Base-by-base conservation (phyloP, 352 stramenopile species). In the Globisporangium cylindrosporum region DNA sequence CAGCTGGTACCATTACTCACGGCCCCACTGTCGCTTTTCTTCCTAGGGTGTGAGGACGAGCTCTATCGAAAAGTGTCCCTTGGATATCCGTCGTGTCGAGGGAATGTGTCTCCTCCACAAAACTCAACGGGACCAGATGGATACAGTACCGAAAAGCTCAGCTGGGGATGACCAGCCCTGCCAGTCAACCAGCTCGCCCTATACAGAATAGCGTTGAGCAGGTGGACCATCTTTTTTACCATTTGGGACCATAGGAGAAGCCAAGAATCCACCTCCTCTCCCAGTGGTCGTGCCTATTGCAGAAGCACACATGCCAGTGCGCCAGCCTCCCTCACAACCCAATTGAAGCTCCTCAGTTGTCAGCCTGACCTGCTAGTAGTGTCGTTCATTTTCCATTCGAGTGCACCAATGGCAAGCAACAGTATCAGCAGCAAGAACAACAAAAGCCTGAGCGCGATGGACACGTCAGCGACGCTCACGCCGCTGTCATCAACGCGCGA, bases 401-500 rank as follows among this genome's bases (percentile, higher is more conserved):
- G 25, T 38, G 18, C 27, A 8, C 5, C 18, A 15, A 59, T 43
- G 54, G 27, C 22, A 18, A 59, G 53, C 48, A 67, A 22, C 62
- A 67, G 29, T 32, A 32, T 4, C 24, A 46, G n/a, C 62, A 60
- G 25, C 38, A 56, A 12, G 24, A 53, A 20, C 27, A 54, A 41
- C 36, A 24, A 49, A 9, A 43, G n/a, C 38, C 22, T 55, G 1
- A 22, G 41, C 41, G 3, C 57, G 6, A 41, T n/a, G 32, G 38
- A 70, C 3, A 22, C 54, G 0, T 59, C 53, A 1, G 4, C 48
- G 9, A 36, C 46, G 57, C 32, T 66, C 56, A 70, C 65, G 32
- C 57, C 65, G 32, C 57, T 65, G 27, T 34, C 65, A 0, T 65
- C 58, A 2, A 70, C 65, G 18, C 29, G 46, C 18, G 58, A 64